phyloP scores from a whole-genome alignment of 805 yeast genomes.

The Candida ortonii region DNA sequence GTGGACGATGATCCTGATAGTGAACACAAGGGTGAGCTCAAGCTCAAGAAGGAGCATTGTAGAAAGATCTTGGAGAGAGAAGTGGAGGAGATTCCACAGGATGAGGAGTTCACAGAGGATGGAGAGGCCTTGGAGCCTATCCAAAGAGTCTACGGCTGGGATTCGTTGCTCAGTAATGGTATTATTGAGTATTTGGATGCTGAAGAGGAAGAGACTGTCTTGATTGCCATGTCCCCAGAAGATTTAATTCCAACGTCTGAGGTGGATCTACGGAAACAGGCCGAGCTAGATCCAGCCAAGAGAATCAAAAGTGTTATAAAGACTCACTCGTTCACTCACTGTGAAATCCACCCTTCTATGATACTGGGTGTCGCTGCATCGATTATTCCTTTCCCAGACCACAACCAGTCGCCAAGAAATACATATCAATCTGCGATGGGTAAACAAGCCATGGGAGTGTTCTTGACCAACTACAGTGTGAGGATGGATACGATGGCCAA shows the following conservation, averaged over 20 bases:
- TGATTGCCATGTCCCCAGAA: slow-evolving; percentile 99
- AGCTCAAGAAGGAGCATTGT: slow-evolving; percentile 81
- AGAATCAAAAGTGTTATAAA: slow-evolving; percentile 65
- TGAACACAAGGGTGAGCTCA: slow-evolving; percentile 70
- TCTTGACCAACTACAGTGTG: slow-evolving; percentile 88
- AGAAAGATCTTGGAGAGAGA: slow-evolving; percentile 61
- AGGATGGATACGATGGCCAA: slow-evolving; percentile 99
- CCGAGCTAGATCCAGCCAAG: slow-evolving; percentile 69
- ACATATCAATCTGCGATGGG: slow-evolving; percentile 99
- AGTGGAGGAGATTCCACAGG: slow-evolving; percentile 55
- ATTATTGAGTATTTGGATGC: slow-evolving; percentile 96
- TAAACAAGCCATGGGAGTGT: slow-evolving; percentile 99
- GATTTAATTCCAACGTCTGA: slow-evolving; percentile 66
- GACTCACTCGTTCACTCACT: slow-evolving; percentile 87
- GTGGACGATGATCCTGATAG: slow-evolving; percentile 82
- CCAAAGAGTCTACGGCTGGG: slow-evolving; percentile 66
- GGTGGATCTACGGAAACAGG: slow-evolving; percentile 38
- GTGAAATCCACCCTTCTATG: slow-evolving; percentile 99
- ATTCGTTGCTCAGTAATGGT: slow-evolving; percentile 76
- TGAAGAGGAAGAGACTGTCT: slow-evolving; percentile 96
- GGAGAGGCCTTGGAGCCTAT: slow-evolving; percentile 47
- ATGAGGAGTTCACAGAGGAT: slow-evolving; percentile 40
- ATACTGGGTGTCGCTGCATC: slow-evolving; percentile 98
- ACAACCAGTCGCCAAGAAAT: slow-evolving; percentile 98
- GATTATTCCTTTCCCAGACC: slow-evolving; percentile 99